phyloP scores from a whole-genome alignment of 2,329 filamentous ascomycete genomes.

The Ceratocystiopsis sp. region DNA sequence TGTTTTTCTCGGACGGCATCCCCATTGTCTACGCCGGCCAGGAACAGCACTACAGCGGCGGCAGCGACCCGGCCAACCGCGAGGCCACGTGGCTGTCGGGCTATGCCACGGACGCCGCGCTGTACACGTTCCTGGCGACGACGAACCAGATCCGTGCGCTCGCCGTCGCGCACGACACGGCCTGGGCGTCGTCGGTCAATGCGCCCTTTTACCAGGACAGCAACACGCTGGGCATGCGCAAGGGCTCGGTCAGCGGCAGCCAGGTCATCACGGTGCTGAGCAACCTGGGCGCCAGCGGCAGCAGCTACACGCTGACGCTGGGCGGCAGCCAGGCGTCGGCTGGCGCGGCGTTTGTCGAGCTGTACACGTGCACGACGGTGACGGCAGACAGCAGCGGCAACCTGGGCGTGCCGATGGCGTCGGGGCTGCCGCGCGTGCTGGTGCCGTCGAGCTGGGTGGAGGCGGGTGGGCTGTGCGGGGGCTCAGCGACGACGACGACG shows the following conservation, averaged over 20 bases:
- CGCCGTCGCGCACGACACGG: slow-evolving; percentile 9
- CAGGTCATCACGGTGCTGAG: slow-evolving; percentile 14
- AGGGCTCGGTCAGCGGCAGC: slow-evolving; percentile 11
- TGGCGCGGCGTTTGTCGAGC: slow-evolving; percentile 12
- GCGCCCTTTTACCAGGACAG: slow-evolving; percentile 10
- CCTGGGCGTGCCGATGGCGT: slow-evolving; percentile 26
- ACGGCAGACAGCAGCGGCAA: slow-evolving; percentile 20
- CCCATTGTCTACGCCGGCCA: slow-evolving; percentile 50
- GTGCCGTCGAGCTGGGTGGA: slow-evolving; percentile 12
- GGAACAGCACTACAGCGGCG: slow-evolving; percentile 40
- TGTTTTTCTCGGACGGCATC: slow-evolving; percentile 24
- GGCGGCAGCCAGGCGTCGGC: slow-evolving; percentile 7
- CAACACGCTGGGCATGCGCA: slow-evolving; percentile 14
- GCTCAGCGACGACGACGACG: background rate
- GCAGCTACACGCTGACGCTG: slow-evolving; percentile 11
- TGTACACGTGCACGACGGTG: slow-evolving; percentile 9
- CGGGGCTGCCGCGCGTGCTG: slow-evolving; percentile 6
- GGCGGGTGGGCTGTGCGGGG: slow-evolving; percentile 17
- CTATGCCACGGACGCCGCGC: slow-evolving; percentile 26
- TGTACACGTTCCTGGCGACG: slow-evolving; percentile 30
- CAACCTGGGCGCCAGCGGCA: slow-evolving; percentile 13
- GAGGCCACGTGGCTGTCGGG: slow-evolving; percentile 40
- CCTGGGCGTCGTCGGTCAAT: slow-evolving; percentile 9
- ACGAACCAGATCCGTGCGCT: slow-evolving; percentile 15
- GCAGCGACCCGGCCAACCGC: slow-evolving; percentile 31